A percentile compares a stretch with the other conserved stretches of the same genome.
Conservation (phyloP, 768 basidiomycete genomes). For the Steccherinum ochraceum region DNA sequence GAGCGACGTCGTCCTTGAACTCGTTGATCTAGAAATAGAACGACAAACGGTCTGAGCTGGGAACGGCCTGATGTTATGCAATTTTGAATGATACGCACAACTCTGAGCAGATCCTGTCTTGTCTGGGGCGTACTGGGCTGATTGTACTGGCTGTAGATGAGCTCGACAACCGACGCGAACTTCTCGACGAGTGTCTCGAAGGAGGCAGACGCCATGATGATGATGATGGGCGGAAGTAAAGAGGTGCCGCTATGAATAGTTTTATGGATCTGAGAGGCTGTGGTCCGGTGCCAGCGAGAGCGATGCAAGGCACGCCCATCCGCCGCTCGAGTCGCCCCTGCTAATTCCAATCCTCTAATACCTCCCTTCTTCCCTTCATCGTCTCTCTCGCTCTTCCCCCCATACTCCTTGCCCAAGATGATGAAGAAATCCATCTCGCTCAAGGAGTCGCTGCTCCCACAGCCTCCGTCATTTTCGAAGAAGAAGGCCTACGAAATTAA, state of each 20-base stretch:
- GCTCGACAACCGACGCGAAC: not conserved
- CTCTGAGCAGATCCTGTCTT: not conserved
- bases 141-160: not conserved
- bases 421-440: conserved; percentile 13
- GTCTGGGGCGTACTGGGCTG: not conserved
- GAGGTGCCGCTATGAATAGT: too few species aligned
- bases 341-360: not conserved
- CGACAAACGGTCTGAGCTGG: too few species aligned
- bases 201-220: not conserved
- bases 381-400: not conserved
- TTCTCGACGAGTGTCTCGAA: not conserved
- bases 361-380: not conserved
- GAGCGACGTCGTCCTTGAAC: conserved; percentile 1
- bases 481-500: conserved; percentile 78
- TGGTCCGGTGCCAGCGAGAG: too few species aligned
- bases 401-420: not conserved
- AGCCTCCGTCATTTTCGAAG: conserved; percentile 82
- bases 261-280: too few species aligned
- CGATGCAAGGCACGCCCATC: too few species aligned
- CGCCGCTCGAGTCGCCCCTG: not conserved
- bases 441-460: conserved; percentile 63
- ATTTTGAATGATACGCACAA: not conserved
- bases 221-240: too few species aligned
- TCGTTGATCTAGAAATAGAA: conserved; percentile 12
- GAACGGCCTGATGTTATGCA: too few species aligned